Conservation (phyloP, 129 eudicot species). For the Flaveria robusta region DNA sequence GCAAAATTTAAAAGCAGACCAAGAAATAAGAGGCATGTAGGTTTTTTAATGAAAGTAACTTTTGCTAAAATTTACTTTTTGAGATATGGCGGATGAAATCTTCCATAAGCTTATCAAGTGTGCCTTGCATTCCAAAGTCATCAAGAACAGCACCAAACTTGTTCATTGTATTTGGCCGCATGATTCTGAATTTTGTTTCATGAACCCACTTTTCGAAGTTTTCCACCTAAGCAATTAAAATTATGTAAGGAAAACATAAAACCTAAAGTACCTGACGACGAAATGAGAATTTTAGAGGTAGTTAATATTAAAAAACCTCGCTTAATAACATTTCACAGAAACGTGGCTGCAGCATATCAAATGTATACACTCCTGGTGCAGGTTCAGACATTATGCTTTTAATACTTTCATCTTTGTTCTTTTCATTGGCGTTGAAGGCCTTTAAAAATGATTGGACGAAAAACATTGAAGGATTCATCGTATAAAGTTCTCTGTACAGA, state of each 20-base stretch:
- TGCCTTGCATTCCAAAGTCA: conserved; percentile 88
- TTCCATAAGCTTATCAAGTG: conserved; percentile 84
- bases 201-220: conserved; percentile 88
- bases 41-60: not conserved
- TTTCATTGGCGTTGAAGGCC: conserved; percentile 53
- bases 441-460: conserved; percentile 71
- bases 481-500: conserved; percentile 74
- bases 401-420: conserved; percentile 67
- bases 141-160: conserved; percentile 93
- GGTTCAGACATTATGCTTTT: conserved; percentile 79
- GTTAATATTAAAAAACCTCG: conserved; percentile 57
- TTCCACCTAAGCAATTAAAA: conserved; percentile 73
- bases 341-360: conserved; percentile 82
- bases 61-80: conserved; percentile 47
- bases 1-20: conserved; percentile 18
- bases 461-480: conserved; percentile 71
- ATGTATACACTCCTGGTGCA: conserved; percentile 72
- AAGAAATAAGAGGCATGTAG: not conserved
- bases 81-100: conserved; percentile 84
- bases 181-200: conserved; percentile 87
- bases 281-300: conserved; percentile 12
- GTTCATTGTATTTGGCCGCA: conserved; percentile 95
- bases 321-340: conserved; percentile 79
- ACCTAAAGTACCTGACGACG: conserved; percentile 41
- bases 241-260: conserved; percentile 43